A percentile compares a stretch with the other conserved stretches of the same genome.
phyloP scores from a whole-genome alignment of 345 rosid species.

The Populus alba region DNA sequence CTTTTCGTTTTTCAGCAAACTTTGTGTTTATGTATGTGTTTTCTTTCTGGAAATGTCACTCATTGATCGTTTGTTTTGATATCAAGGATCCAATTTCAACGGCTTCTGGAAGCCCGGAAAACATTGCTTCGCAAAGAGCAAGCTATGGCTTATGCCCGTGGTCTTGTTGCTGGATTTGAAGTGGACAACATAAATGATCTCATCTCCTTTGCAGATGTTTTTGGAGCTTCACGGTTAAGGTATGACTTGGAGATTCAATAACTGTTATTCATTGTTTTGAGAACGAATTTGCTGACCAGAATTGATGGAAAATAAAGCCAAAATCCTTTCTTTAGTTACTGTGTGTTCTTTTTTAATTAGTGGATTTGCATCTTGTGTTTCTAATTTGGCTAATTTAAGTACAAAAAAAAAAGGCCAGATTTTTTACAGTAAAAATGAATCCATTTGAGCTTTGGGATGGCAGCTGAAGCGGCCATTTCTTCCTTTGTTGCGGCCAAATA shows the following conservation, averaged over 20 bases:
- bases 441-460: neutral
- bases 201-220: slow-evolving; percentile 67
- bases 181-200: slow-evolving; percentile 67
- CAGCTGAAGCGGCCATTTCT: neutral
- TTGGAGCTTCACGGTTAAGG: slow-evolving; percentile 81
- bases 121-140: slow-evolving; percentile 69
- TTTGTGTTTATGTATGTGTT: neutral
- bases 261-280: neutral
- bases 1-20: neutral
- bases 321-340: neutral
- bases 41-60: neutral
- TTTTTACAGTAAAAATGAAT: neutral
- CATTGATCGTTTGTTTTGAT: slow-evolving; percentile 21
- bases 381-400: neutral
- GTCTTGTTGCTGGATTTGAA: slow-evolving; percentile 74
- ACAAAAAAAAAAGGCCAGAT: neutral
- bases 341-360: neutral
- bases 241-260: slow-evolving; percentile 11
- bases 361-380: neutral
- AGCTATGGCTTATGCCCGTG: slow-evolving; percentile 88
- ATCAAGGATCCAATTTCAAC: slow-evolving; percentile 66
- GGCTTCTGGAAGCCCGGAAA: slow-evolving; percentile 65
- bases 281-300: neutral
- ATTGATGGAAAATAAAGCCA: neutral
- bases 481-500: neutral